Evolutionary conservation across 768 basidiomycete species (phyloP).

Genomic region (Boletus vermiculosoides): DNA sequence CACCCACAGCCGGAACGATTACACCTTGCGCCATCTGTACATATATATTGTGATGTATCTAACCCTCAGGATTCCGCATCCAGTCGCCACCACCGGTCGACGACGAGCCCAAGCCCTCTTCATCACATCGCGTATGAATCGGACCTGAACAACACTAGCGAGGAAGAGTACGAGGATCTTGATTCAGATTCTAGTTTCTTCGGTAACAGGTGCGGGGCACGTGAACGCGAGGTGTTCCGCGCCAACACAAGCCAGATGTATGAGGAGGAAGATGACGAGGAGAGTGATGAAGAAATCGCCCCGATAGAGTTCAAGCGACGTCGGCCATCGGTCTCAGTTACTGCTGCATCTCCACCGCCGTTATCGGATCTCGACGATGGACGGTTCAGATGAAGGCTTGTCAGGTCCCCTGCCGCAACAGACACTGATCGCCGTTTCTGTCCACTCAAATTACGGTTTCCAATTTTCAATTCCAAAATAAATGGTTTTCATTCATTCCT

Average conservation of each 20-base stretch:
- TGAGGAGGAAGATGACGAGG: conserved; percentile 32
- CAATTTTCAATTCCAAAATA: conserved; percentile 14
- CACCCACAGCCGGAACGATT: conserved; percentile 35
- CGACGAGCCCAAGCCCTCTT: conserved; percentile 42
- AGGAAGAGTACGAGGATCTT: conserved; percentile 31
- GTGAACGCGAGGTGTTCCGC: conserved; percentile 26
- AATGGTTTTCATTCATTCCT: not conserved
- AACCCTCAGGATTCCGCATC: conserved; percentile 19
- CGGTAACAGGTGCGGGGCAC: conserved; percentile 28
- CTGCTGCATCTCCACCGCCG: conserved; percentile 27
- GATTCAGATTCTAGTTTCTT: conserved; percentile 37
- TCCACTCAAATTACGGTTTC: conserved; percentile 21
- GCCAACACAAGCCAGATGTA: conserved; percentile 36
- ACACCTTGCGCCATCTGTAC: conserved; percentile 18
- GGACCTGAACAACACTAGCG: conserved; percentile 30
- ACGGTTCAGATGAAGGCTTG: conserved; percentile 10
- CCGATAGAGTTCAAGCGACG: conserved; percentile 38
- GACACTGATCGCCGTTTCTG: conserved; percentile 10
- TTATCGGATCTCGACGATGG: conserved; percentile 18
- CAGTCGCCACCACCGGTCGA: conserved; percentile 28
- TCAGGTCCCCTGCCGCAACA: not conserved
- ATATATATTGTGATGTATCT: conserved; percentile 26
- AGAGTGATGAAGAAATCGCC: conserved; percentile 36
- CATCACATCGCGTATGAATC: conserved; percentile 34
- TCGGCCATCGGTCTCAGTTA: conserved; percentile 32